phyloP scores from a whole-genome alignment of 345 rosid species.

The Lumnitzera littorea region DNA sequence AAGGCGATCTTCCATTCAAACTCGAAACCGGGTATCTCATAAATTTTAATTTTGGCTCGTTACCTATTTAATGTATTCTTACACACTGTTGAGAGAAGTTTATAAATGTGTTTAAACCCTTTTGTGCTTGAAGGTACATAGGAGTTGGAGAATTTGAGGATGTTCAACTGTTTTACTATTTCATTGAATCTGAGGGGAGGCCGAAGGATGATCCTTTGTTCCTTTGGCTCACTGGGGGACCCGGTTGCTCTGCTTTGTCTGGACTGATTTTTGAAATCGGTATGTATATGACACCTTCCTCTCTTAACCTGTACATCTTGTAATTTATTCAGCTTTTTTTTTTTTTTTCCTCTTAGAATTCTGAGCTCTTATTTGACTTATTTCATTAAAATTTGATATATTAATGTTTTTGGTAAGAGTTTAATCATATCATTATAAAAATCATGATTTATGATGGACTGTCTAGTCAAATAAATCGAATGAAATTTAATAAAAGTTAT shows the following conservation, averaged over 20 bases:
- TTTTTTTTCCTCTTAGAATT: no score
- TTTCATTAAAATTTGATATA: no score
- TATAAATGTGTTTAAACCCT: no score
- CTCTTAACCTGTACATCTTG: background rate
- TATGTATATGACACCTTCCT: background rate
- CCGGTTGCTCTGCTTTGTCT: conserved; percentile 24
- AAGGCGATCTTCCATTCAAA: conserved; percentile 18
- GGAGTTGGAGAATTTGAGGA: conserved; percentile 21
- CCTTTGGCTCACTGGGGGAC: conserved; percentile 28
- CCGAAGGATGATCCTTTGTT: conserved; percentile 22
- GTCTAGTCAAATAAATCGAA: no score
- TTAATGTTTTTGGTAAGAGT: no score
- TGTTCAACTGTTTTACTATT: conserved; percentile 21
- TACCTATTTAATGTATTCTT: no score
- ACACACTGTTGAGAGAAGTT: no score
- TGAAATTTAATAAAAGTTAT: no score
- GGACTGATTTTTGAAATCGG: conserved; percentile 20
- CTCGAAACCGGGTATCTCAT: conserved; percentile 16
- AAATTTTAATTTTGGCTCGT: no score
- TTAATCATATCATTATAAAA: no score
- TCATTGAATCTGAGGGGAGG: conserved; percentile 19
- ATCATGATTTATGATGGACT: no score
- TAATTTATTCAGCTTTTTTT: background rate
- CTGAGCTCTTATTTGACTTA: no score
- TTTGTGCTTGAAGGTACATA: conserved; percentile 11